Evolutionary conservation across 2,329 filamentous ascomycete species (phyloP), one percentile per base, ranked within the genome.

Genomic region (Zymoseptoria tritici): DNA sequence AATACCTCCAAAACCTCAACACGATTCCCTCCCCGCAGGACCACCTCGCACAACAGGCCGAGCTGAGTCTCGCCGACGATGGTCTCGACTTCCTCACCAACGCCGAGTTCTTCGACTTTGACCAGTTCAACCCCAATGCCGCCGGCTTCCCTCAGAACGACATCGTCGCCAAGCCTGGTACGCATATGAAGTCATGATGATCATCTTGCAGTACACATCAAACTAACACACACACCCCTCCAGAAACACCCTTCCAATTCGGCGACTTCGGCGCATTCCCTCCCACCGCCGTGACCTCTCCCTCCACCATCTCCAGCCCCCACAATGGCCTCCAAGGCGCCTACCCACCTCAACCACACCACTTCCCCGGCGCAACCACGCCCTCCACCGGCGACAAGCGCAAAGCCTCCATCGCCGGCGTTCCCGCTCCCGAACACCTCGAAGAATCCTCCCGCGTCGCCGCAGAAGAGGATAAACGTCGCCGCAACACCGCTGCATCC

Each of bases 1-100:
- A 91, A 72, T 96, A 94, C 78, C 82, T 97, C 66, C 88, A 90
- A 70, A 88, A 92, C 67, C 81, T 97, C 70, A 96, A 96, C 79
- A 84, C 82, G 52, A 79, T 87, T 58, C 82, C 82, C 2, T 79
- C 85, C 79, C 84, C 85, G 68, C 83, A 88, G 57, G 80, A 87
- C 62, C 82, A 79, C 22, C 72, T 82, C 26, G 51, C 54, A 24
- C 62, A 60, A 50, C 77, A 81, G 60, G 76, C 80, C 60, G 81
- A 86, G 62, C 84, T 88, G 57, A 76, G 80, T 56, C 82, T 86
- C 74, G 82, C 82, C 67, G 70, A 72, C 58, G 71, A 74, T 2
- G 76, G 79, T 50, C 79, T 87, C 19, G 75, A 79, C 1, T 75
- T 80, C 21, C 81, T 92, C 62, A 76, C 82, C 49, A 81, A 80